Evolutionary conservation across 2,329 filamentous ascomycete genomes (phyloP), one percentile per base, ranked within the genome.

Genomic region (Leptographium lundbergii): DNA sequence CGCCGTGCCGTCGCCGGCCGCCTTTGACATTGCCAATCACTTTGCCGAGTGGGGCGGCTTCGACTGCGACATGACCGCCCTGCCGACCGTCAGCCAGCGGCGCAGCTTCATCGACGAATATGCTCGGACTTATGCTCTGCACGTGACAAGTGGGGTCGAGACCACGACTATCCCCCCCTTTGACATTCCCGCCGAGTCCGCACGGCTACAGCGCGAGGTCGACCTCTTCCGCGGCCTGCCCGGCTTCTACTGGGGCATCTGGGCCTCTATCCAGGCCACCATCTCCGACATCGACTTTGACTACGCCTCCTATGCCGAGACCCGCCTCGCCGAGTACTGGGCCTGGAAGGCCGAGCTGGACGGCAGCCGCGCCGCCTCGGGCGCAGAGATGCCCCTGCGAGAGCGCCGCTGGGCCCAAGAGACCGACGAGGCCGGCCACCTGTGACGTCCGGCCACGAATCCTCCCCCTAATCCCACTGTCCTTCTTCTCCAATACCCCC

Each of bases 1-100:
- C 72, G 91, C 91, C 17, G 94, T 90, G 5, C 91, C 94, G 2
- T 92, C 91, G 0, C 92, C 92, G 1, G 91, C 91, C 4, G 91
- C 92, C 2, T 99, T 99, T 73, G 94, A 99, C 71, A 85, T 99
- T 66, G 87, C 92, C 56, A 99, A 99, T 74, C 94, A 99, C 77
- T 96, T 99, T 70, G 91, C 94, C 54, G 94, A 99, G 74, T 99
- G 94, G 92, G 91, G 87, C 61, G 94, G 94, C 60, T 96, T 96
- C 68, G 90, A 95, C 67, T 99, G 94, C 77, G 91, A 97, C 72
- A 91, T 88, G 74, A 82, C 75, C 67, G 86, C 87, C 65, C 80
- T 97, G 59, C 94, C 94, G 6, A 94, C 89, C 1, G 81, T 81
- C 62, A 76, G 84, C 24, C 84, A 92, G 66, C 86, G 94, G 32